phyloP scores from a whole-genome alignment of 2,329 filamentous ascomycete genomes.

The Chalara sp. region DNA sequence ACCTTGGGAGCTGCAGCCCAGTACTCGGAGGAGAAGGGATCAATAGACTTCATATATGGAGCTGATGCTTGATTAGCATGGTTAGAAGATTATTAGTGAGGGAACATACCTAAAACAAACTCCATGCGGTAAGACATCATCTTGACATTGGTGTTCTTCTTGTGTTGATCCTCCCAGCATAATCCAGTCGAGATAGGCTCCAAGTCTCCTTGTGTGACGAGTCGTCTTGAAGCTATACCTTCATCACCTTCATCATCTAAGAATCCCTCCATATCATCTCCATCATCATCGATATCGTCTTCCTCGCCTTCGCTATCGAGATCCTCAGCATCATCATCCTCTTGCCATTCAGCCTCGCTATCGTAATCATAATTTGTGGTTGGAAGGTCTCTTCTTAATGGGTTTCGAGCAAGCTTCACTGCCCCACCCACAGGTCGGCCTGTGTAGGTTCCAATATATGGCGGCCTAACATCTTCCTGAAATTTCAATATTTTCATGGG shows the following conservation, averaged over 20 bases:
- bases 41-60: conserved; percentile 50
- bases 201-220: conserved; percentile 58
- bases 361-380: conserved; percentile 77
- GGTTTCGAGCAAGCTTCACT: conserved; percentile 43
- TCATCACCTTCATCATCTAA: conserved; percentile 63
- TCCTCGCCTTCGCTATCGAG: conserved; percentile 57
- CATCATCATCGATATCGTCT: conserved; percentile 59
- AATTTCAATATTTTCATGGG: conserved; percentile 35
- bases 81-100: not conserved
- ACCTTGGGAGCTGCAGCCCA: conserved; percentile 44
- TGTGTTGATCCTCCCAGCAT: conserved; percentile 65
- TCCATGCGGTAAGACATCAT: conserved; percentile 64
- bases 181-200: conserved; percentile 74
- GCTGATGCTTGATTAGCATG: conserved; percentile 15
- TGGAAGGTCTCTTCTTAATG: conserved; percentile 45
- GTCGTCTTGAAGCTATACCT: conserved; percentile 41
- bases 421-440: conserved; percentile 40
- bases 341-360: conserved; percentile 78
- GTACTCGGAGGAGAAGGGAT: conserved; percentile 79
- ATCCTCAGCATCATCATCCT: conserved; percentile 56
- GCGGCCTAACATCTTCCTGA: conserved; percentile 57
- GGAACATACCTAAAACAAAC: conserved; percentile 42
- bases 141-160: conserved; percentile 40
- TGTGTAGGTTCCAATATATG: conserved; percentile 65
- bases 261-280: conserved; percentile 62